Percentiles rank a stretch among this genome's conserved stretches.
phyloP scores from a whole-genome alignment of 306 rosid species.

The Astragalus membranaceus region DNA sequence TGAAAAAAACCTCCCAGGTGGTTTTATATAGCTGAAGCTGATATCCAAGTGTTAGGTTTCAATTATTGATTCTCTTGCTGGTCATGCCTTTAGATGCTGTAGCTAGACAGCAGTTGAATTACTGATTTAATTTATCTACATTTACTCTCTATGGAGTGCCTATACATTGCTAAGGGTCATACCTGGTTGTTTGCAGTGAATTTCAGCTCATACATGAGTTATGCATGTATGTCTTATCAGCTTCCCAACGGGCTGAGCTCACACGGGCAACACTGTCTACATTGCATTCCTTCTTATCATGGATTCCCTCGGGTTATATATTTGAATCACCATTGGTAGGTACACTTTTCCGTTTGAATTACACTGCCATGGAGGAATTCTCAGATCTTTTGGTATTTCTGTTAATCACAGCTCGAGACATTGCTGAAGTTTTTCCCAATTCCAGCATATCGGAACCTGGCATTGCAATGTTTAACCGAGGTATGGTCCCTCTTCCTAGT shows the following conservation, averaged over 20 bases:
- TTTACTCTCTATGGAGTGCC: background rate
- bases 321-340: constrained; percentile 93
- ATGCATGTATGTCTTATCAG: constrained; percentile 90
- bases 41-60: background rate
- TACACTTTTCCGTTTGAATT: constrained; percentile 8
- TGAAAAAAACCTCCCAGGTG: too few relatives aligned
- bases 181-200: constrained; percentile 64
- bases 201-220: constrained; percentile 97
- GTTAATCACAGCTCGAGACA: constrained; percentile 73
- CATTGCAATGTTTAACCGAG: constrained; percentile 92
- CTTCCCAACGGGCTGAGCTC: constrained; percentile 88
- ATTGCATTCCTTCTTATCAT: constrained; percentile 89
- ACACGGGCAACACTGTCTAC: constrained; percentile 86
- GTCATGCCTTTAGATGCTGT: background rate
- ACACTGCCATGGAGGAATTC: background rate
- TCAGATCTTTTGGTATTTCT: background rate
- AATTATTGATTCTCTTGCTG: background rate
- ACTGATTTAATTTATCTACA: background rate
- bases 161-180: constrained; percentile 15
- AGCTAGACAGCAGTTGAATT: background rate
- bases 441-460: constrained; percentile 83
- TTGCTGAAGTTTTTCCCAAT: constrained; percentile 82
- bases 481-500: constrained; percentile 28
- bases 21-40: background rate
- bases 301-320: constrained; percentile 98